Evolutionary conservation across 169 alveolate genomes (phyloP).

Genomic region (Amoebophrya sp.): DNA sequence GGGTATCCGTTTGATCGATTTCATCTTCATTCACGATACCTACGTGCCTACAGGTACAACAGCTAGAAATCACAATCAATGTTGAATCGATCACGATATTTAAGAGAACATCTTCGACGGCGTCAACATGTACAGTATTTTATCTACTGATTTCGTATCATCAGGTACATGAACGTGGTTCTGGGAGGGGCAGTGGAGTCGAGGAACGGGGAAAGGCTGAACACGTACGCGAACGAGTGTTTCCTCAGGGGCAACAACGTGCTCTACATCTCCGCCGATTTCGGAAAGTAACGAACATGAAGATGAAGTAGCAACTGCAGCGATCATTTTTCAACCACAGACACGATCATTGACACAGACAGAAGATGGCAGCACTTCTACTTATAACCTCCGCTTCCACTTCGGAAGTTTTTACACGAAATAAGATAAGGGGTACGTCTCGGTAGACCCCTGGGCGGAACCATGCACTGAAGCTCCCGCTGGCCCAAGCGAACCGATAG

Average conservation of each 20-base stretch:
- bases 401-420: too few species aligned
- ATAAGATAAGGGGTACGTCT: too few species aligned
- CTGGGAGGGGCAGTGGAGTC: not conserved
- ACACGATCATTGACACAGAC: too few species aligned
- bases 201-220: not conserved
- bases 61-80: not conserved
- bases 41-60: not conserved
- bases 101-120: not conserved
- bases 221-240: not conserved
- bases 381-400: too few species aligned
- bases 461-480: too few species aligned
- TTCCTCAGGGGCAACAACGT: not conserved
- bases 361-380: too few species aligned
- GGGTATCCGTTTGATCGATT: not conserved
- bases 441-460: too few species aligned
- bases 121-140: not conserved
- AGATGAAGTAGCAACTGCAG: too few species aligned
- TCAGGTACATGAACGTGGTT: not conserved
- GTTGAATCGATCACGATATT: not conserved
- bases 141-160: not conserved
- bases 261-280: not conserved
- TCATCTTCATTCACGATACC: not conserved
- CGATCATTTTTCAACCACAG: too few species aligned
- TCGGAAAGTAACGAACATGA: too few species aligned
- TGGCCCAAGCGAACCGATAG: too few species aligned